phyloP scores from a whole-genome alignment of 139 green algal genomes.

The Closterium sp. region DNA sequence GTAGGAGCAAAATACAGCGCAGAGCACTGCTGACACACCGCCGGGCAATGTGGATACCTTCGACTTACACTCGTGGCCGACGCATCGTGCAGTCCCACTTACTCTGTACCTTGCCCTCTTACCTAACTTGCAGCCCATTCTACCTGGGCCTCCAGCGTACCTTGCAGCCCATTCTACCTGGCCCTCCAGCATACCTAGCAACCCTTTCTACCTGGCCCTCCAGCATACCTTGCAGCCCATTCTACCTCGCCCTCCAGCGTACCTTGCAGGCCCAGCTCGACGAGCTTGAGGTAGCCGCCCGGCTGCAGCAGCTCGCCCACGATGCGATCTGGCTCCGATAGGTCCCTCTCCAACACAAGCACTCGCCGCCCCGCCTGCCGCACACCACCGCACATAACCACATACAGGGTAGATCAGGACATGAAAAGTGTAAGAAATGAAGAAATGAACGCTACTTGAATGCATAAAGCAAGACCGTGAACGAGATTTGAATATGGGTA shows the following conservation, averaged over 20 bases:
- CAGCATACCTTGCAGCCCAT: not conserved
- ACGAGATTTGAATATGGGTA: not conserved
- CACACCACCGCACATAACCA: not conserved
- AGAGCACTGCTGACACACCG: not conserved
- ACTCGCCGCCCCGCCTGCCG: constrained; percentile 68
- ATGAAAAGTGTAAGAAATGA: too few relatives aligned
- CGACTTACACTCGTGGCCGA: not conserved
- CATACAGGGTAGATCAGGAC: not conserved
- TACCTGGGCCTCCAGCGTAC: too few relatives aligned
- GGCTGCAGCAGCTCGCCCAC: constrained; percentile 98
- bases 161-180: too few relatives aligned
- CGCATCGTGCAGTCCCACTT: too few relatives aligned
- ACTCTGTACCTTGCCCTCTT: too few relatives aligned
- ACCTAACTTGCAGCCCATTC: too few relatives aligned
- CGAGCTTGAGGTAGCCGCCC: constrained; percentile 88
- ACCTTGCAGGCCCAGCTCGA: constrained; percentile 80
- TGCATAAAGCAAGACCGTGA: too few relatives aligned
- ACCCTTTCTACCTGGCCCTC: too few relatives aligned
- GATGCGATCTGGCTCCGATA: constrained; percentile 93
- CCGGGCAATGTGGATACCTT: not conserved
- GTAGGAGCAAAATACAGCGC: not conserved
- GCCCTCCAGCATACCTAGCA: too few relatives aligned
- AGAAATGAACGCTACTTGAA: too few relatives aligned
- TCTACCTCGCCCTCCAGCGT: not conserved
- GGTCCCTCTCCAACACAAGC: constrained; percentile 88